Evolutionary conservation across 805 yeast genomes (phyloP).

Genomic region (Lipomyces sp.): DNA sequence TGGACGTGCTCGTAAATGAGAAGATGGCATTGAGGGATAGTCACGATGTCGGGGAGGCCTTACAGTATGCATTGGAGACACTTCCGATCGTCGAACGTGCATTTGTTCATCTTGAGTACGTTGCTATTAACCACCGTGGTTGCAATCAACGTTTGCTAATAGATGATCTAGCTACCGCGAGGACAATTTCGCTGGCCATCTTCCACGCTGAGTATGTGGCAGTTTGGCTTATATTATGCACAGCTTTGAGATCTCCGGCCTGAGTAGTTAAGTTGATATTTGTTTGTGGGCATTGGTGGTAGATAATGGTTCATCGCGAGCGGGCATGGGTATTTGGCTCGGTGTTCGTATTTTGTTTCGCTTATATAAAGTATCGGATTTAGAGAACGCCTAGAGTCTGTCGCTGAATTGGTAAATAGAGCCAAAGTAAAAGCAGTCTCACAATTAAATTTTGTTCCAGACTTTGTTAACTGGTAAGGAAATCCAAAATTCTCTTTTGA

Average conservation of each 20-base stretch:
- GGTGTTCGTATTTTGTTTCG: too few species aligned
- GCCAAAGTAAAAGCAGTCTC: too few species aligned
- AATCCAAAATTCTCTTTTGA: too few species aligned
- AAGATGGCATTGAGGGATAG: constrained; percentile 62
- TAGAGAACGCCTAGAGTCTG: too few species aligned
- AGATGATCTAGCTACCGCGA: constrained; percentile 40
- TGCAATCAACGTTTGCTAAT: background rate
- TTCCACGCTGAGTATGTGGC: constrained; percentile 26
- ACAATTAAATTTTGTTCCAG: too few species aligned
- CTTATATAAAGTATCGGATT: too few species aligned
- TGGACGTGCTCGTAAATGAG: constrained; percentile 65
- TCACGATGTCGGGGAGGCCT: constrained; percentile 80
- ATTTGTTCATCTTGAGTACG: constrained; percentile 76
- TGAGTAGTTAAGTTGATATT: background rate
- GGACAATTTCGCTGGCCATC: constrained; percentile 49
- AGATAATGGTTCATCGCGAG: background rate
- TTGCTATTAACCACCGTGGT: background rate
- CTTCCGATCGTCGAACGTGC: constrained; percentile 79
- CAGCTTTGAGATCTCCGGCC: background rate
- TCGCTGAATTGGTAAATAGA: too few species aligned
- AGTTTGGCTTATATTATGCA: background rate
- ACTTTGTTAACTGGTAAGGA: too few species aligned
- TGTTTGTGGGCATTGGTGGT: background rate
- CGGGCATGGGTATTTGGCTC: too few species aligned
- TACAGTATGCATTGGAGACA: constrained; percentile 80